These are phyloP conservation scores for Coemansia sp. DNA, from an alignment of 192 early-diverging fungal genomes.

Conservation along the genomic window DNA sequence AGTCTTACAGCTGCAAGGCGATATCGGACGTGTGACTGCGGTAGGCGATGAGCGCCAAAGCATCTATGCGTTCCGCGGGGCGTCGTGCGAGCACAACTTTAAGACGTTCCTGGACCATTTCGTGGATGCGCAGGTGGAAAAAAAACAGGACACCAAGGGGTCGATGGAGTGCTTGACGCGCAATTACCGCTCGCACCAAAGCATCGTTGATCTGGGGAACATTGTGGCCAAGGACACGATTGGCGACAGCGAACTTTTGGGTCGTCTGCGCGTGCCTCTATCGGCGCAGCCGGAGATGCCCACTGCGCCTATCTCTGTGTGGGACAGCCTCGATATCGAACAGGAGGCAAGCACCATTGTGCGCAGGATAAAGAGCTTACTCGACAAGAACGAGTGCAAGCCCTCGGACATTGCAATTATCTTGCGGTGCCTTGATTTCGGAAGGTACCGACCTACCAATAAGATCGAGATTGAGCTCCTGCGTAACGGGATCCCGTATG, in stretches of 20 bases:
- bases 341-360: constrained; percentile 59
- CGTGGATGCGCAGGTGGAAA: constrained; percentile 41
- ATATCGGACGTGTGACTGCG: constrained; percentile 40
- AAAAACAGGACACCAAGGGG: not conserved
- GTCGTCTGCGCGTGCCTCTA: constrained; percentile 37
- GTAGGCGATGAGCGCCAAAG: constrained; percentile 54
- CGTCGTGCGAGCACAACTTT: constrained; percentile 49
- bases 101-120: constrained; percentile 34
- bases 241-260: constrained; percentile 22
- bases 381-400: constrained; percentile 63
- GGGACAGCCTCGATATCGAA: constrained; percentile 58
- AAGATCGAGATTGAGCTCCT: constrained; percentile 59
- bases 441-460: constrained; percentile 53
- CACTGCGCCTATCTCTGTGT: constrained; percentile 44
- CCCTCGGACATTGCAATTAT: constrained; percentile 68
- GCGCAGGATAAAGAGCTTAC: constrained; percentile 25
- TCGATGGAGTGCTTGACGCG: constrained; percentile 40
- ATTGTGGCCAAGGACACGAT: constrained; percentile 43
- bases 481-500: constrained; percentile 39
- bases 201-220: constrained; percentile 53
- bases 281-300: constrained; percentile 24
- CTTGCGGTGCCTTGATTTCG: constrained; percentile 61
- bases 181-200: constrained; percentile 53
- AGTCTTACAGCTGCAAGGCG: constrained; percentile 36
- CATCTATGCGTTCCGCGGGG: constrained; percentile 53